Evolutionary conservation across 2,329 filamentous ascomycete species (phyloP).

Genomic region (Rhynchosporium graminicola): DNA sequence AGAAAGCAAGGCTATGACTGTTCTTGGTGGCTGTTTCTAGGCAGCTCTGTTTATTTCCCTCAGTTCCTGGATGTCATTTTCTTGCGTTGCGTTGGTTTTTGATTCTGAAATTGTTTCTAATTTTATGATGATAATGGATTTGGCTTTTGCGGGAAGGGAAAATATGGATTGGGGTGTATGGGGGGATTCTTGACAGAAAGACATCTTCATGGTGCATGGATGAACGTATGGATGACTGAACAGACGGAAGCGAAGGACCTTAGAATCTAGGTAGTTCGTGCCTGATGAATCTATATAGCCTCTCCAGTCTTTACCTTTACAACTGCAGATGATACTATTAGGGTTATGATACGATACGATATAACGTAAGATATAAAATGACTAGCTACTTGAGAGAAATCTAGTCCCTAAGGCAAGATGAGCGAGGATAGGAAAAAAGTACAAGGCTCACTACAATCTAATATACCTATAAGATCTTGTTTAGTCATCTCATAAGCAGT

Average conservation of each 20-base stretch:
- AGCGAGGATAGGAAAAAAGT: no score
- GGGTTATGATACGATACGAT: no score
- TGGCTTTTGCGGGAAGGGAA: background rate
- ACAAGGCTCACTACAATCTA: no score
- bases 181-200: background rate
- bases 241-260: background rate
- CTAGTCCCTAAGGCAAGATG: no score
- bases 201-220: background rate
- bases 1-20: background rate
- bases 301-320: constrained; percentile 10
- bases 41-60: background rate
- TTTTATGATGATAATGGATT: background rate
- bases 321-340: no score
- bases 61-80: background rate
- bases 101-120: background rate
- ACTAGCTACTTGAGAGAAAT: no score
- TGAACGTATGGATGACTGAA: background rate
- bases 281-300: background rate
- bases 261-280: background rate
- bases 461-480: no score
- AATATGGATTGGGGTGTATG: background rate
- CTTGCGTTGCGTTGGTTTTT: background rate
- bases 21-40: background rate
- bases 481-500: no score
- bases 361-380: no score